Percentiles rank a stretch among this genome's conserved stretches.
phyloP scores from a whole-genome alignment of 148 eudicot genomes.

The Beta vulgaris region DNA sequence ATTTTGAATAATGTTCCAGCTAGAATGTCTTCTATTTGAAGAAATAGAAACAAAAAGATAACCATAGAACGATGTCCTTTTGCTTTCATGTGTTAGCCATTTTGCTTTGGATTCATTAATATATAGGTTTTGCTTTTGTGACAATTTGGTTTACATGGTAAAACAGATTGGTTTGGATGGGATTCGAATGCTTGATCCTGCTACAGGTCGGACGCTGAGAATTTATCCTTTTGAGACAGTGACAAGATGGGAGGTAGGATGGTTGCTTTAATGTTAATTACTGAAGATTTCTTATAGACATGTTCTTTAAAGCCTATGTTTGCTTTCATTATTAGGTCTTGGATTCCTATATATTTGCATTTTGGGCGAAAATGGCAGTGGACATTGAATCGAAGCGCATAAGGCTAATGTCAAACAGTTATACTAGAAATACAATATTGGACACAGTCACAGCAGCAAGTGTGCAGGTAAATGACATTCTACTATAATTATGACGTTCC shows the following conservation, averaged over 20 bases:
- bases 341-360: slow-evolving; percentile 83
- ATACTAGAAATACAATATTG: slow-evolving; percentile 74
- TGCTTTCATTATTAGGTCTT: slow-evolving; percentile 45
- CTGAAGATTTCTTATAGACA: not conserved
- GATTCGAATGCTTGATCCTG: slow-evolving; percentile 76
- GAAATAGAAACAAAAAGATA: not conserved
- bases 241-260: slow-evolving; percentile 73
- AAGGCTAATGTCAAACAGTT: slow-evolving; percentile 79
- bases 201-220: slow-evolving; percentile 63
- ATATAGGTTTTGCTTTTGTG: not conserved
- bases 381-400: slow-evolving; percentile 73
- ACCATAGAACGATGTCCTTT: not conserved
- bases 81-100: not conserved
- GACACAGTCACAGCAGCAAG: slow-evolving; percentile 88
- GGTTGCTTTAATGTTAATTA: not conserved
- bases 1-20: not conserved
- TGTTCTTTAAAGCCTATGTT: slow-evolving; percentile 2
- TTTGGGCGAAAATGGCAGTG: slow-evolving; percentile 78
- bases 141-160: not conserved
- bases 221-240: slow-evolving; percentile 78
- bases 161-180: slow-evolving; percentile 90
- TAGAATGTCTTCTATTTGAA: not conserved
- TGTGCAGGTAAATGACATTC: slow-evolving; percentile 57
- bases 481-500: not conserved
- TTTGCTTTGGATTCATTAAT: not conserved